Evolutionary conservation across 805 yeast species (phyloP), one percentile per base, ranked within the genome.

Genomic region (Candida ponderosae): DNA sequence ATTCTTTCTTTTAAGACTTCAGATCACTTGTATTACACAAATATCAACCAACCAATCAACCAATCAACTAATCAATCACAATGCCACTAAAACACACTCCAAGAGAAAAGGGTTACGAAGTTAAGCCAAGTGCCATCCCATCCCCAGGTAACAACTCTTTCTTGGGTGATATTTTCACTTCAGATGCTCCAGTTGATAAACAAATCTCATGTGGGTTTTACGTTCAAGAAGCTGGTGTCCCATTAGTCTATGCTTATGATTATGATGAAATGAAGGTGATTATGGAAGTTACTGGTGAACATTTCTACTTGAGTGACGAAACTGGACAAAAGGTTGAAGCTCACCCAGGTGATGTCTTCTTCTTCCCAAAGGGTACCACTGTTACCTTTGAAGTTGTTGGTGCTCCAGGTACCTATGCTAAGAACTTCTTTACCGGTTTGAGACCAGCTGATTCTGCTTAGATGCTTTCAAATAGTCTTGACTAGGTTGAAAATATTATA

Each of bases 191-290:
- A 48, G 57, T 65, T 35, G 85, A 74, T 35, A 59, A 77, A 54
- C 75, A 74, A 56, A 74, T 80, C 45, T 60, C 79, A 15, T 67
- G 79, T 54, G 88, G 88, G 36, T 79, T 80, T 65, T 80, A 74
- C 71, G 70, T 66, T 51, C 86, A 80, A 61, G 81, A 76, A 57
- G 63, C 65, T 39, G 87, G 87, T 41, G 78, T 74, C 56, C 74
- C 81, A 34, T 68, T 80, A 54, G 83, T 73, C n/a, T 80, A 80
- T 70, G 58, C 64, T 39, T 80, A 80, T 63, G 63, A 61, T 51
- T 74, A 79, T 60, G 84, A 80, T 54, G 87, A 79, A 63, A 76
- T 75, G 79, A 80, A 80, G 63, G 66, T 80, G 50, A 69, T 76
- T 57, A 65, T 80, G 44, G 82, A 78, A 58, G 80, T 76, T 41